A percentile compares a stretch with the other conserved stretches of the same genome.
Evolutionary conservation across 2,329 filamentous ascomycete genomes (phyloP).

Genomic region (Exophiala viscosa): DNA sequence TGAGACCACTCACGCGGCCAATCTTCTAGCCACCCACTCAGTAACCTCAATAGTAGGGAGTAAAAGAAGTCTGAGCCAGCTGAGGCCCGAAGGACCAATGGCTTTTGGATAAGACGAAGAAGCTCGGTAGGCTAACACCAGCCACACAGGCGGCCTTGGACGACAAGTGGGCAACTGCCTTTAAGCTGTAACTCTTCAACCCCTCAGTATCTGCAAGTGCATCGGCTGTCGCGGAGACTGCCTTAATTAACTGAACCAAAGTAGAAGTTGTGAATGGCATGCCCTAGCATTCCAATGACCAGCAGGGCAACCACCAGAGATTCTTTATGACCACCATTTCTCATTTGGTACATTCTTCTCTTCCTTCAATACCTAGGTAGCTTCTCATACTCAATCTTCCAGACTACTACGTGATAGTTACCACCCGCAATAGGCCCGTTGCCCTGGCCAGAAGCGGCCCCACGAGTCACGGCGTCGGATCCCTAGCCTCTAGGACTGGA

Average conservation of each 20-base stretch:
- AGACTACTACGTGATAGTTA: constrained; percentile 7
- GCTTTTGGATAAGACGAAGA: constrained; percentile 7
- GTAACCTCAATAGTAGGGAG: constrained; percentile 10
- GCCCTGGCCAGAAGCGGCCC: constrained; percentile 18
- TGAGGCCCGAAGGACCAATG: constrained; percentile 7
- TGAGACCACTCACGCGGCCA: constrained; percentile 20
- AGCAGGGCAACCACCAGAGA: background rate
- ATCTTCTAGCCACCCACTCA: constrained; percentile 21
- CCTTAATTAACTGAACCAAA: background rate
- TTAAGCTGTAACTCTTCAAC: background rate
- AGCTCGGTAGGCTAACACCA: constrained; percentile 3
- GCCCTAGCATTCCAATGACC: too few relatives aligned
- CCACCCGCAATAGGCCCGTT: constrained; percentile 15
- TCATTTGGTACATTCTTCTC: constrained; percentile 2
- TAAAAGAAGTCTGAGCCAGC: constrained; percentile 1
- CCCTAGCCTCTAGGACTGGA: constrained; percentile 4
- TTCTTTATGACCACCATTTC: background rate
- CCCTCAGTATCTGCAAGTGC: background rate
- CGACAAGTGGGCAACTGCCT: background rate
- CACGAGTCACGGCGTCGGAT: constrained; percentile 21
- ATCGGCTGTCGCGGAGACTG: background rate
- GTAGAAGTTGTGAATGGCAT: too few relatives aligned
- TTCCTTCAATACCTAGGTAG: background rate
- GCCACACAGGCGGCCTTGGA: constrained; percentile 8
- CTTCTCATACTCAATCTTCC: background rate